phyloP scores from a whole-genome alignment of 805 yeast genomes.

The Sungouiozyma ichnusensis region DNA sequence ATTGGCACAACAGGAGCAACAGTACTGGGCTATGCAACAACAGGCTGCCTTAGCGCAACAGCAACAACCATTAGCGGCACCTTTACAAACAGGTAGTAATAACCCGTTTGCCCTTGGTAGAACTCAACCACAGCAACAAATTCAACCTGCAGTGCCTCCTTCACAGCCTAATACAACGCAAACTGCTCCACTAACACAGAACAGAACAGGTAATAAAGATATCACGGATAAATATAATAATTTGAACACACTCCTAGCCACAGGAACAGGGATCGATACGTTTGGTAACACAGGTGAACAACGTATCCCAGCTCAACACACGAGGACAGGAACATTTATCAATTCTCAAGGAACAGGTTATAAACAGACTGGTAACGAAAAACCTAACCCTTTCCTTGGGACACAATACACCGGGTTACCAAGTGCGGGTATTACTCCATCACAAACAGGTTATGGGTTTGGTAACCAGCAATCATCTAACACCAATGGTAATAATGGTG shows the following conservation, averaged over 20 bases:
- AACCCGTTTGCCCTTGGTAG: slow-evolving; percentile 59
- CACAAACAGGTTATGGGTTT: slow-evolving; percentile 90
- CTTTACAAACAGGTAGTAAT: slow-evolving; percentile 60
- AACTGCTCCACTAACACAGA: slow-evolving; percentile 34
- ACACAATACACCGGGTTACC: slow-evolving; percentile 69
- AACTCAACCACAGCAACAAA: slow-evolving; percentile 6
- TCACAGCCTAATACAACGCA: slow-evolving; percentile 8
- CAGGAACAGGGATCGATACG: slow-evolving; percentile 89
- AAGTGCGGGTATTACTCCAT: slow-evolving; percentile 53
- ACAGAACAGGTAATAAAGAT: slow-evolving; percentile 45
- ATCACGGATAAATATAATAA: slow-evolving; percentile 55
- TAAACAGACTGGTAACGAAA: slow-evolving; percentile 35
- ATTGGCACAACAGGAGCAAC: slow-evolving; percentile 20
- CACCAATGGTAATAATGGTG: slow-evolving; percentile 20
- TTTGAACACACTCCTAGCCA: slow-evolving; percentile 65
- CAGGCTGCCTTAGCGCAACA: slow-evolving; percentile 15
- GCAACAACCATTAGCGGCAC: slow-evolving; percentile 1
- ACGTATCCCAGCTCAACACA: slow-evolving; percentile 88
- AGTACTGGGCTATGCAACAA: slow-evolving; percentile 15
- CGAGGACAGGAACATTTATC: slow-evolving; percentile 68
- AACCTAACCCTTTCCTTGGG: slow-evolving; percentile 33
- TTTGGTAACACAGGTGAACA: slow-evolving; percentile 39
- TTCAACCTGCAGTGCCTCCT: background rate
- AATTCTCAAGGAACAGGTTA: slow-evolving; percentile 85
- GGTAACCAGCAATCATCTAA: slow-evolving; percentile 51